These are phyloP conservation scores for Corrigiola litoralis DNA, from an alignment of 179 eudicot genomes.

Conservation along the genomic window DNA sequence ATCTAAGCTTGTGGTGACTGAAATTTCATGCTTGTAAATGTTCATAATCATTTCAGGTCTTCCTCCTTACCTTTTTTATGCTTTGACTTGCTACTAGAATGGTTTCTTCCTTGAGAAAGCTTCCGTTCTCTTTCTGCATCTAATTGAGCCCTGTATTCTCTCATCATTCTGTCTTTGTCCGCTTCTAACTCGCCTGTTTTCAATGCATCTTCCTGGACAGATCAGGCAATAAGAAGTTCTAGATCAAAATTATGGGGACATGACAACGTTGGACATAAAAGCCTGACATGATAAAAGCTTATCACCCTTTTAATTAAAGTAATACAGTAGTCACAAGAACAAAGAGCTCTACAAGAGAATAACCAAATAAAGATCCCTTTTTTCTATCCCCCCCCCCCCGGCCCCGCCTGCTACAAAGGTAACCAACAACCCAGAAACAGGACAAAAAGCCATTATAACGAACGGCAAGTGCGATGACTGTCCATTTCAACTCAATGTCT, in stretches of 20 bases:
- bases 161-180: conserved; percentile 97
- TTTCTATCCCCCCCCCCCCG: background rate
- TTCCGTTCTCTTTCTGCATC: conserved; percentile 97
- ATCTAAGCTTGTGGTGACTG: no score
- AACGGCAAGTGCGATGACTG: no score
- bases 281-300: background rate
- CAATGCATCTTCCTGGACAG: conserved; percentile 76
- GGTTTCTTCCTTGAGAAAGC: conserved; percentile 90
- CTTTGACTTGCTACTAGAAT: conserved; percentile 67
- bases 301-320: background rate
- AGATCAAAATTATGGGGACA: background rate
- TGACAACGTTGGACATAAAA: background rate
- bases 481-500: no score
- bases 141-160: conserved; percentile 87
- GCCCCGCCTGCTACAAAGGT: no score
- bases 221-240: conserved; percentile 7
- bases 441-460: no score
- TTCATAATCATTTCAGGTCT: background rate
- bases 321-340: background rate
- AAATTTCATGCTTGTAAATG: background rate
- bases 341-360: background rate
- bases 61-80: conserved; percentile 48
- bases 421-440: background rate
- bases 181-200: conserved; percentile 94
- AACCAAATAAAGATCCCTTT: background rate